Percentiles rank a stretch among this genome's conserved stretches.
Evolutionary conservation across 345 rosid species (phyloP).

Genomic region (Corchorus olitorius): DNA sequence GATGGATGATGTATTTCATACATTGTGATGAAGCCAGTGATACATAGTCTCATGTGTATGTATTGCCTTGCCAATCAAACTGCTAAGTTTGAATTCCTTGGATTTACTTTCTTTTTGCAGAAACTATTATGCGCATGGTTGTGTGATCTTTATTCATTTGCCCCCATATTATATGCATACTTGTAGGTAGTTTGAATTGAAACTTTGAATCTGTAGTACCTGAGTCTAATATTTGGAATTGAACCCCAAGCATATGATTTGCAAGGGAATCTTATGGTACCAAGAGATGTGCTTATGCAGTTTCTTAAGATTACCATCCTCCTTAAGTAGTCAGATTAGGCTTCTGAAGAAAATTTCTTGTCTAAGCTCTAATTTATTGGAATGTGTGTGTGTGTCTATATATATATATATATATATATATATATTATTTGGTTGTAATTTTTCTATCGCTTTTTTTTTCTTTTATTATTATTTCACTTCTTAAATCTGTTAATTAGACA

Average conservation of each 20-base stretch:
- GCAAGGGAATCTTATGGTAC: background rate
- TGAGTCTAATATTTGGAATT: no score
- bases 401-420: no score
- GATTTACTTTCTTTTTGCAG: background rate
- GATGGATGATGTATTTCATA: background rate
- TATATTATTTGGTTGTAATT: background rate
- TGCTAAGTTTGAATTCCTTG: slow-evolving; percentile 4
- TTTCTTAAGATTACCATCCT: background rate
- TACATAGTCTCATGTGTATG: background rate
- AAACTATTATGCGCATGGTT: background rate
- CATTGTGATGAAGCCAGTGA: background rate
- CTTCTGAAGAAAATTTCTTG: background rate
- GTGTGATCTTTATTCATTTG: background rate
- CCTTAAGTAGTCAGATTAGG: background rate
- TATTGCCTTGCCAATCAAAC: background rate
- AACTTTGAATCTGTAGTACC: background rate
- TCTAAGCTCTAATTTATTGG: background rate
- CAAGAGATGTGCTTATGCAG: background rate
- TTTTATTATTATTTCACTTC: background rate
- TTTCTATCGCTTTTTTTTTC: background rate
- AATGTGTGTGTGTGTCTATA: no score
- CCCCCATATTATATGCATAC: background rate
- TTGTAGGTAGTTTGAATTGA: background rate
- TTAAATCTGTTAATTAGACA: background rate
- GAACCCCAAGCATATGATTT: background rate